phyloP scores from a whole-genome alignment of 805 yeast genomes.

The Schwanniomyces sp. region DNA sequence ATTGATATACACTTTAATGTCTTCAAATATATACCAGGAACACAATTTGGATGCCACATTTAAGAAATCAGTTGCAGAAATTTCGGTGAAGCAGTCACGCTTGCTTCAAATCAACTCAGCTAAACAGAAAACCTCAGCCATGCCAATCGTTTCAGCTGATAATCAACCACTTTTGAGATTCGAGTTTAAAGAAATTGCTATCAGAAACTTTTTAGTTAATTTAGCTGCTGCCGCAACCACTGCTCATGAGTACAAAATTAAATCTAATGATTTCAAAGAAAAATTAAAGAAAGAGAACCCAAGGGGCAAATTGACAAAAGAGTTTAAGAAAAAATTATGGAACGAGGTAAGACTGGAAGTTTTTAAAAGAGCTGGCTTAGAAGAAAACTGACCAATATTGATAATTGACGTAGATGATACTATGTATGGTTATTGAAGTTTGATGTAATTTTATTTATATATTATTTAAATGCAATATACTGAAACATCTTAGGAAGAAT shows the following conservation, averaged over 20 bases:
- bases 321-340: conserved; percentile 48
- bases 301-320: conserved; percentile 34
- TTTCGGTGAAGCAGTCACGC: conserved; percentile 48
- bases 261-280: conserved; percentile 32
- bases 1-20: conserved; percentile 37
- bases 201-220: conserved; percentile 51
- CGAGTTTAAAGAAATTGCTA: conserved; percentile 44
- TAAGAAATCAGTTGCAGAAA: conserved; percentile 48
- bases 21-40: conserved; percentile 48
- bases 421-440: background rate
- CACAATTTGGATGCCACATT: conserved; percentile 46
- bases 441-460: background rate
- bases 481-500: background rate
- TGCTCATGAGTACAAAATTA: conserved; percentile 47
- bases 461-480: conserved; percentile 1
- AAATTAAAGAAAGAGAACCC: conserved; percentile 23
- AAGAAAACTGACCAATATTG: conserved; percentile 13
- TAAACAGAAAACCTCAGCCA: conserved; percentile 10
- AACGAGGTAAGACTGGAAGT: conserved; percentile 51
- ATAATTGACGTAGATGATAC: background rate
- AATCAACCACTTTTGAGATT: conserved; percentile 30
- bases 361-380: conserved; percentile 47
- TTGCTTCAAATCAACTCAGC: conserved; percentile 38
- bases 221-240: conserved; percentile 57
- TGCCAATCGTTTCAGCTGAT: conserved; percentile 31